These are phyloP conservation scores for Endothia cerciana DNA, from an alignment of 2,329 filamentous ascomycete genomes.

Conservation along the genomic window DNA sequence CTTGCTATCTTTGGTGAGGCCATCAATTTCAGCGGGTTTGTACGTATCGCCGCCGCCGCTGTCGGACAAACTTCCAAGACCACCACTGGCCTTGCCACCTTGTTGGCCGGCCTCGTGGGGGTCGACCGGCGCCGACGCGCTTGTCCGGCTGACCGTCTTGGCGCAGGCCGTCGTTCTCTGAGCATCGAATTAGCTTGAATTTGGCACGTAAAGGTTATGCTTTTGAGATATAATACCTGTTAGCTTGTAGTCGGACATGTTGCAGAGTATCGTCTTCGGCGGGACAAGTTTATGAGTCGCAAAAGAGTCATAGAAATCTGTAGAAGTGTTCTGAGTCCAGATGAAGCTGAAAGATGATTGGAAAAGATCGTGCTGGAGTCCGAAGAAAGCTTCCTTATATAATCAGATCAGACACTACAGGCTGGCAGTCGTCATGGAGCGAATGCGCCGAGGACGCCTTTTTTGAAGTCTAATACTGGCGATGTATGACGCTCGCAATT, in stretches of 20 bases:
- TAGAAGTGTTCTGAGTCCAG: not conserved
- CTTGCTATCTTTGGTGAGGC: slow-evolving; percentile 16
- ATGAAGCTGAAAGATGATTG: not conserved
- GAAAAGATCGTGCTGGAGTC: not conserved
- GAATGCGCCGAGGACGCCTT: too few species aligned
- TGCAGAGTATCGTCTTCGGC: too few species aligned
- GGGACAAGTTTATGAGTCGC: too few species aligned
- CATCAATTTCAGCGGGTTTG: slow-evolving; percentile 19
- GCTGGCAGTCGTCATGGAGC: not conserved
- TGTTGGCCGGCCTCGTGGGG: slow-evolving; percentile 18
- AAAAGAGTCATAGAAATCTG: too few species aligned
- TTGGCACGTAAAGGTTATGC: too few species aligned
- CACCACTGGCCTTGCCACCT: slow-evolving; percentile 16
- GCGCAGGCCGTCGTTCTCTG: slow-evolving; percentile 22
- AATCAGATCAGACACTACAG: not conserved
- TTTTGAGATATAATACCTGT: slow-evolving; percentile 1
- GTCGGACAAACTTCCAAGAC: not conserved
- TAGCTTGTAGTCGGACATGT: slow-evolving; percentile 22
- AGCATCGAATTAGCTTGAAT: too few species aligned
- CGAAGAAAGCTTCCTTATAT: not conserved
- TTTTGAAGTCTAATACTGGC: not conserved
- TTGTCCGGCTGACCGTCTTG: slow-evolving; percentile 20
- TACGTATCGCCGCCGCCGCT: slow-evolving; percentile 3
- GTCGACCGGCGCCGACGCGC: slow-evolving; percentile 20
- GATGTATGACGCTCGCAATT: slow-evolving; percentile 4